Evolutionary conservation across 2,329 filamentous ascomycete species (phyloP), one percentile per base, ranked within the genome.

Genomic region (Davidsoniella neocaledoniae): DNA sequence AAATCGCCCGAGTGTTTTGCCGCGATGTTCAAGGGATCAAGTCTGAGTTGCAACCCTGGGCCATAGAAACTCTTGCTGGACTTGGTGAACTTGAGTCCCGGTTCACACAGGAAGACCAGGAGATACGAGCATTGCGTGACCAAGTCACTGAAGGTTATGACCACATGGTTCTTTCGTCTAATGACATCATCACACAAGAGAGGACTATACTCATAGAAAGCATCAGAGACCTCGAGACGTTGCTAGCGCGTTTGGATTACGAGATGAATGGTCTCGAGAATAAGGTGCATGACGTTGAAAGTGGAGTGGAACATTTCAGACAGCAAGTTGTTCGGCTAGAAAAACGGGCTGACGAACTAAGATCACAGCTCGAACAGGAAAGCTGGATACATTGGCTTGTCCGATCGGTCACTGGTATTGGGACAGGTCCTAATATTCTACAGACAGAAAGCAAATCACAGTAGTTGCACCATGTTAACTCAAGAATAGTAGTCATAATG

Each of bases 241-340:
- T 93, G 38, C 78, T 82, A 2, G 86, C 86, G 17, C 88, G 88
- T 63, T 70, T 96, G 50, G 88, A 96, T 59, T 96, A 96, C 63
- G 90, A 95, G 67, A 81, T 95, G 54, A 77, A 82, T 53, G 78
- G 79, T 14, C 68, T 96, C n/a, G 72, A 79, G 45, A 78, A 80
- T 44, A 86, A 86, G 58, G 81, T 94, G 8, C 74, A 84, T 57
- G 90, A 96, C 59, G 83, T 94, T 7, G 87, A 94, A 59, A 83
- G 86, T 54, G 84, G 83, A 1, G 77, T 94, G 0, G 68, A 66
- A 9, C 82, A 87, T 54, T 93, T 94, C 62, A 84, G 88, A 63
- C 72, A 76, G 45, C 83, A 88, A 61, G 83, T 91, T 1, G 68
- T 74, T 43, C 80, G 85, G 49, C 73, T 86, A 45, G 85, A 83